Conservation (phyloP, 805 yeast genomes). For the Hanseniaspora clermontiae region DNA sequence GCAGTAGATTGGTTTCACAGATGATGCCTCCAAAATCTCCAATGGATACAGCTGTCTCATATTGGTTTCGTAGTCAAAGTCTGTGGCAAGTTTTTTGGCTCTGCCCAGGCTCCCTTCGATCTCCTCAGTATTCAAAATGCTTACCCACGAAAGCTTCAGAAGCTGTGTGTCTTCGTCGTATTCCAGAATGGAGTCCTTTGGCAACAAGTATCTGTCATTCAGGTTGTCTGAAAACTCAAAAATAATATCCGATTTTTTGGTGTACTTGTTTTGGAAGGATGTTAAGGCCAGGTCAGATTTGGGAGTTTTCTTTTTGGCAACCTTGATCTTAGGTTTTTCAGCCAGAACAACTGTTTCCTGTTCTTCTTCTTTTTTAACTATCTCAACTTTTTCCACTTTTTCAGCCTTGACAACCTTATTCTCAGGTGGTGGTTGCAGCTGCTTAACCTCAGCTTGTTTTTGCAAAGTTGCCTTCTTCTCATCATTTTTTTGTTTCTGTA, state of each 20-base stretch:
- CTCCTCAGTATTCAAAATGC: conserved; percentile 22
- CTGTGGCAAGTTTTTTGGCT: neutral
- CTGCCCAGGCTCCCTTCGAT: neutral
- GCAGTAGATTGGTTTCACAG: conserved; percentile 35
- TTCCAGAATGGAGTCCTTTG: conserved; percentile 67
- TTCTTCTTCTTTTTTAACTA: neutral
- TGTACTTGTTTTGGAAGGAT: conserved; percentile 63
- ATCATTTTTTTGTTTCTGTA: conserved; percentile 11
- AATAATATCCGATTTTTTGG: conserved; percentile 56
- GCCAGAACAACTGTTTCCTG: neutral
- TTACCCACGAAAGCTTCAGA: conserved; percentile 26
- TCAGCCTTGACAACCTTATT: neutral
- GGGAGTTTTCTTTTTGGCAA: conserved; percentile 12
- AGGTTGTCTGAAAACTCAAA: conserved; percentile 79
- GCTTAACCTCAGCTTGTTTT: neutral
- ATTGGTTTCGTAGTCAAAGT: conserved; percentile 16
- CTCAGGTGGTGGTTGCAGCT: neutral
- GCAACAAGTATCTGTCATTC: conserved; percentile 58
- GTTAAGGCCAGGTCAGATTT: conserved; percentile 49
- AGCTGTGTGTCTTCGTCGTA: conserved; percentile 23
- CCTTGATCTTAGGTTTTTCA: conserved; percentile 6
- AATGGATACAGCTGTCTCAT: conserved; percentile 20
- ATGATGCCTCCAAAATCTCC: conserved; percentile 17
- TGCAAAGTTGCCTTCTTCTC: neutral
- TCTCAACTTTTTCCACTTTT: neutral